phyloP scores from a whole-genome alignment of 805 yeast genomes.

The Jamesozyma lodderae region DNA sequence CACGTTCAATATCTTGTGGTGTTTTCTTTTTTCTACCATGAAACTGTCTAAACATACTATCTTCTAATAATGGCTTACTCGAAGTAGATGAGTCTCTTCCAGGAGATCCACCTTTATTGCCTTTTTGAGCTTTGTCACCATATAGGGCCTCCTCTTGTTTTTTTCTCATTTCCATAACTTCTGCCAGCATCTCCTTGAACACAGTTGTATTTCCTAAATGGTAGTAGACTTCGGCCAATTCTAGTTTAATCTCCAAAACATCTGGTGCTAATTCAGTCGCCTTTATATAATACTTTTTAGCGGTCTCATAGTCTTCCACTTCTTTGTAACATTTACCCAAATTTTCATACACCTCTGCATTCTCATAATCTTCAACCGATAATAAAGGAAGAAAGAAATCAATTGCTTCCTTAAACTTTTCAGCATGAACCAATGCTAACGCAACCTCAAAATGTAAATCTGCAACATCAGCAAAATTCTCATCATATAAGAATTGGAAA shows the following conservation, averaged over 20 bases:
- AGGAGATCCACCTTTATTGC: background rate
- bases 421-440: slow-evolving; percentile 55
- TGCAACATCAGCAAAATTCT: slow-evolving; percentile 49
- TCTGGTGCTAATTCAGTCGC: slow-evolving; percentile 50
- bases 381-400: slow-evolving; percentile 52
- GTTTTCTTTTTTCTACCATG: slow-evolving; percentile 23
- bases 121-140: slow-evolving; percentile 6
- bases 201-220: slow-evolving; percentile 50
- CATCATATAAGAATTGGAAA: slow-evolving; percentile 48
- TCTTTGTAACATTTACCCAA: slow-evolving; percentile 74
- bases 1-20: slow-evolving; percentile 33
- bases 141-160: slow-evolving; percentile 20
- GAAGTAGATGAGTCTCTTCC: slow-evolving; percentile 8
- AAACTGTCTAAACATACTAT: slow-evolving; percentile 23
- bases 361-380: slow-evolving; percentile 42
- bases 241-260: slow-evolving; percentile 64
- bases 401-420: slow-evolving; percentile 67
- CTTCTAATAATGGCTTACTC: slow-evolving; percentile 28
- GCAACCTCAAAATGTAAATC: slow-evolving; percentile 79
- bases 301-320: slow-evolving; percentile 56
- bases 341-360: slow-evolving; percentile 39
- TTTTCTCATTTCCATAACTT: slow-evolving; percentile 40
- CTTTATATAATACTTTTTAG: slow-evolving; percentile 48
- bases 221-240: slow-evolving; percentile 74
- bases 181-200: slow-evolving; percentile 46